Conservation (phyloP, 2,329 filamentous ascomycete genomes). For the Cyphellophora attinorum region DNA sequence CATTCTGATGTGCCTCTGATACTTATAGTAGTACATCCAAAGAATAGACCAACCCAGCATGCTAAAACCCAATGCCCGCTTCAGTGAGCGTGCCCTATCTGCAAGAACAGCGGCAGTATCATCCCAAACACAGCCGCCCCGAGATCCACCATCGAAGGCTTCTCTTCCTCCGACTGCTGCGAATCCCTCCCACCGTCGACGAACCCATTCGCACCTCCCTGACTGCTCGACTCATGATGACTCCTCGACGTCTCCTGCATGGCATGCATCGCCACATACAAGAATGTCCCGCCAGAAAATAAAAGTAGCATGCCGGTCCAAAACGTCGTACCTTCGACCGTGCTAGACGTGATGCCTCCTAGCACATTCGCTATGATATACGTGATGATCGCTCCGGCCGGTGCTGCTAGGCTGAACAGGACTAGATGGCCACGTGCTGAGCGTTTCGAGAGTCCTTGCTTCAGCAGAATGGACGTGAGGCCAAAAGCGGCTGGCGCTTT, state of each 20-base stretch:
- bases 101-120: slow-evolving; percentile 36
- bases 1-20: no score
- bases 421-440: slow-evolving; percentile 75
- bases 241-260: slow-evolving; percentile 62
- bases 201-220: slow-evolving; percentile 33
- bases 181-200: slow-evolving; percentile 25
- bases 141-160: slow-evolving; percentile 35
- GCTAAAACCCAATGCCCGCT: no score
- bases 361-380: slow-evolving; percentile 68
- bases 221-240: slow-evolving; percentile 27
- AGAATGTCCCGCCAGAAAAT: slow-evolving; percentile 92
- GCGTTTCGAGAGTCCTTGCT: slow-evolving; percentile 82
- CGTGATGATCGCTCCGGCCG: slow-evolving; percentile 72
- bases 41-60: no score
- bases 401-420: slow-evolving; percentile 85
- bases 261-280: slow-evolving; percentile 98
- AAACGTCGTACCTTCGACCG: slow-evolving; percentile 61
- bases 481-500: slow-evolving; percentile 96
- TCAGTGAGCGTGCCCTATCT: slow-evolving; percentile 38
- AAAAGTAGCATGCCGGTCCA: slow-evolving; percentile 86
- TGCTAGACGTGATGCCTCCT: slow-evolving; percentile 42
- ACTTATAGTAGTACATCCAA: no score
- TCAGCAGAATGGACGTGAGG: slow-evolving; percentile 77
- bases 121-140: slow-evolving; percentile 38
- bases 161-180: slow-evolving; percentile 20